phyloP scores from a whole-genome alignment of 768 basidiomycete species.

The Hygrocybe coccinea region DNA sequence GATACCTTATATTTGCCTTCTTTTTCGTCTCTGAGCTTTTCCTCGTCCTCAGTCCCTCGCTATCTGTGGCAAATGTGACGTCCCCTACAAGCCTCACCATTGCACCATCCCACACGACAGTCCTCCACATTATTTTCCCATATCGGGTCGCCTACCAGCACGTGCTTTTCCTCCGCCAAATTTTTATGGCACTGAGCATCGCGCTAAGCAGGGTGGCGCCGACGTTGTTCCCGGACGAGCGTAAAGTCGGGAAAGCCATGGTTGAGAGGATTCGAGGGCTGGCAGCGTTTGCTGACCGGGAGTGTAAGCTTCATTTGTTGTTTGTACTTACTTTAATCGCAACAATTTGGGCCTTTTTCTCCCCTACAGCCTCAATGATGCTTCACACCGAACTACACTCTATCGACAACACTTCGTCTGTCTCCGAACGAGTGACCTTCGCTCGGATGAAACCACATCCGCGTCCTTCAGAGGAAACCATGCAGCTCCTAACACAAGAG shows the following conservation, averaged over 20 bases:
- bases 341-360: neutral
- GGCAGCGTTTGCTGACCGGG: constrained; percentile 46
- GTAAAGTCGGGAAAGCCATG: constrained; percentile 35
- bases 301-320: constrained; percentile 36
- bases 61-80: constrained; percentile 22
- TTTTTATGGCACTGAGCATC: constrained; percentile 70
- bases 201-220: constrained; percentile 70
- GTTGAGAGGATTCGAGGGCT: constrained; percentile 42
- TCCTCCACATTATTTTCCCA: constrained; percentile 50
- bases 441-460: constrained; percentile 36
- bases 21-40: constrained; percentile 59
- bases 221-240: constrained; percentile 50
- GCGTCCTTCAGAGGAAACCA: constrained; percentile 28
- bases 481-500: constrained; percentile 45
- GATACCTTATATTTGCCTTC: constrained; percentile 65
- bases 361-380: constrained; percentile 42
- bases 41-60: constrained; percentile 58
- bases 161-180: constrained; percentile 67
- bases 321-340: neutral
- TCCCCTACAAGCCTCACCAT: constrained; percentile 24
- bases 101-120: constrained; percentile 17
- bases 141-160: constrained; percentile 70
- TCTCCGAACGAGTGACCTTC: constrained; percentile 31
- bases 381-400: constrained; percentile 53
- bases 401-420: constrained; percentile 35